Conservation (phyloP, 78 protist genomes). For the Guillardia theta region DNA sequence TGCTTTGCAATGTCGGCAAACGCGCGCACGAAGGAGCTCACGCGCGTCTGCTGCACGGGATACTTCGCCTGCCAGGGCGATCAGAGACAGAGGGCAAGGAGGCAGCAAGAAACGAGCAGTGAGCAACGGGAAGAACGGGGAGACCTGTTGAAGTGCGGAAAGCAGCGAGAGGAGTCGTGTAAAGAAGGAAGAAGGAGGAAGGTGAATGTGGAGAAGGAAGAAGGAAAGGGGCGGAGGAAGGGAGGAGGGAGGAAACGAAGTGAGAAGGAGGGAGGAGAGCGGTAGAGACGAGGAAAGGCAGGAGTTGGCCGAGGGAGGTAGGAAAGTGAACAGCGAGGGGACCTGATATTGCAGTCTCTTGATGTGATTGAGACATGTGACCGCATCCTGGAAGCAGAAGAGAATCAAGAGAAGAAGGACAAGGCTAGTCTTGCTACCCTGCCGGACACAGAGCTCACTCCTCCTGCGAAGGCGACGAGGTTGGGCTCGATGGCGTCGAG, state of each 20-base stretch:
- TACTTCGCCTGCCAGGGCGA: background rate
- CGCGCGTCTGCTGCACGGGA: background rate
- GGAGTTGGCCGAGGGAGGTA: background rate
- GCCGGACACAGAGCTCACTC: background rate
- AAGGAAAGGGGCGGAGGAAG: background rate
- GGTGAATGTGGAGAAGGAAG: background rate
- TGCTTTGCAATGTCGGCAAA: background rate
- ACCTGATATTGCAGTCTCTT: background rate
- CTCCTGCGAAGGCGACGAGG: constrained; percentile 20
- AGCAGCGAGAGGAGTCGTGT: too few species aligned
- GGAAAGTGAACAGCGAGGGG: background rate
- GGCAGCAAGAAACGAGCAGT: background rate
- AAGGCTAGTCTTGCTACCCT: background rate
- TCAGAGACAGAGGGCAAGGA: background rate
- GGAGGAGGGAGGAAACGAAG: background rate
- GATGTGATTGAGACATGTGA: background rate
- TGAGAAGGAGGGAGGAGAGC: background rate
- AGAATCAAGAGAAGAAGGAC: background rate
- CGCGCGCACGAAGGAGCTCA: background rate
- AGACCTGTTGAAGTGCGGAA: too few species aligned
- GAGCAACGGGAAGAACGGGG: too few species aligned
- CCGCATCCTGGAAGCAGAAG: background rate
- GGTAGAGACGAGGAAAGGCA: background rate
- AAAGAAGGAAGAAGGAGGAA: too few species aligned
- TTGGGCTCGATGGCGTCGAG: constrained; percentile 25